These are phyloP conservation scores for Globisporangium mamillatum DNA, from an alignment of 352 stramenopile genomes.

Conservation along the genomic window DNA sequence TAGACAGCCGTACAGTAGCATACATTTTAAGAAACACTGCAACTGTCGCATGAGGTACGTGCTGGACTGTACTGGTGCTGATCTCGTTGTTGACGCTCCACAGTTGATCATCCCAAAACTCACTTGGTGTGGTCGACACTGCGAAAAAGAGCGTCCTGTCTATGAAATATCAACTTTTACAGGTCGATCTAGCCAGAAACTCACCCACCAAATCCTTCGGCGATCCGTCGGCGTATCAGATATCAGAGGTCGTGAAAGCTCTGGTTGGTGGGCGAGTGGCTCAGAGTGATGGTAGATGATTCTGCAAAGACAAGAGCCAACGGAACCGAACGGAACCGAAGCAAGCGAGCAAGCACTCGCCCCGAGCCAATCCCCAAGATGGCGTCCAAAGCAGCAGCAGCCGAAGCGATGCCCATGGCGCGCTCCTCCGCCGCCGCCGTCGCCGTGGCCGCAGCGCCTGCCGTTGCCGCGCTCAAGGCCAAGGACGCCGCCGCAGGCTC, in stretches of 20 bases:
- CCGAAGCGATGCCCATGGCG: slow-evolving; percentile 15
- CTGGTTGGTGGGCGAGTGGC: slow-evolving; percentile 3
- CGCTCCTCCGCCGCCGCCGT: slow-evolving; percentile 10
- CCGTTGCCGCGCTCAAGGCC: slow-evolving; percentile 11
- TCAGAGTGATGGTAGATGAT: slow-evolving; percentile 15
- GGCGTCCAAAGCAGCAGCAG: slow-evolving; percentile 12
- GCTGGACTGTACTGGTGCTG: not conserved
- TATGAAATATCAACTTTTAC: not conserved
- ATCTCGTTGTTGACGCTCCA: not conserved
- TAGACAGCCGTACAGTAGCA: not conserved
- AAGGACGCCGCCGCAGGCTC: not conserved
- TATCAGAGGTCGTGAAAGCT: not conserved
- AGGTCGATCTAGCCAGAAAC: not conserved
- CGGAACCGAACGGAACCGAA: slow-evolving; percentile 1
- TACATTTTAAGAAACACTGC: not conserved
- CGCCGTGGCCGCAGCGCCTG: slow-evolving; percentile 2
- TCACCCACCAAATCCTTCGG: too few species aligned
- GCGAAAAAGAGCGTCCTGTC: not conserved
- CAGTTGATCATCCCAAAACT: not conserved
- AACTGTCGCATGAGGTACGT: not conserved
- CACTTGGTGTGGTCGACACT: not conserved
- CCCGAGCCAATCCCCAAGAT: slow-evolving; percentile 10
- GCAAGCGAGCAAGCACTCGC: not conserved
- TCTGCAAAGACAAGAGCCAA: slow-evolving; percentile 14
- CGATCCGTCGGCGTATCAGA: not conserved